These are phyloP conservation scores for Quercus engelmannii DNA, from an alignment of 306 rosid genomes.

Conservation along the genomic window DNA sequence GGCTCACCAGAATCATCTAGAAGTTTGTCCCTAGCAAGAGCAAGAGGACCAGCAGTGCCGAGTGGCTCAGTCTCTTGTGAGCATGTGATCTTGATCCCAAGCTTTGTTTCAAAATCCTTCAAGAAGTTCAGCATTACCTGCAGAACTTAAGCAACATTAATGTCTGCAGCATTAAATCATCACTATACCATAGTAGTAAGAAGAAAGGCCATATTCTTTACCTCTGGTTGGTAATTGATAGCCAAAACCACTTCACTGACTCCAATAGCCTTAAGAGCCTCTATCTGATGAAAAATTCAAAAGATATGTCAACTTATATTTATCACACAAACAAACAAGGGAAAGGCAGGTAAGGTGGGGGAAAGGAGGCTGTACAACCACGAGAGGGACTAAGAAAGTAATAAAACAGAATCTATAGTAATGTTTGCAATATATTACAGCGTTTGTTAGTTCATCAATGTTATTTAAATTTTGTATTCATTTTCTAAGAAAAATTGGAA, in stretches of 20 bases:
- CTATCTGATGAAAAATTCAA: conserved; percentile 57
- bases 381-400: not conserved
- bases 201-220: conserved; percentile 21
- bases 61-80: conserved; percentile 99
- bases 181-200: not conserved
- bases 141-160: conserved; percentile 13
- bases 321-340: conserved; percentile 2
- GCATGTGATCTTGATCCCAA: conserved; percentile 93
- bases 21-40: conserved; percentile 98
- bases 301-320: conserved; percentile 6
- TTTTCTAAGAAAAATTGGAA: too few relatives aligned
- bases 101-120: conserved; percentile 87
- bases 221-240: conserved; percentile 99
- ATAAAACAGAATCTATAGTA: too few relatives aligned
- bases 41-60: conserved; percentile 98
- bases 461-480: too few relatives aligned
- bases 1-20: conserved; percentile 81
- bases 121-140: conserved; percentile 97
- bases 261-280: conserved; percentile 94
- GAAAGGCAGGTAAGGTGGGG: not conserved
- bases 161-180: conserved; percentile 18
- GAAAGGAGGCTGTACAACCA: not conserved
- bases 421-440: too few relatives aligned
- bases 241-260: conserved; percentile 95
- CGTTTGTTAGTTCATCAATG: too few relatives aligned